A percentile compares a stretch with the other conserved stretches of the same genome.
phyloP scores from a whole-genome alignment of 805 yeast species.

The Naumovozyma baii region DNA sequence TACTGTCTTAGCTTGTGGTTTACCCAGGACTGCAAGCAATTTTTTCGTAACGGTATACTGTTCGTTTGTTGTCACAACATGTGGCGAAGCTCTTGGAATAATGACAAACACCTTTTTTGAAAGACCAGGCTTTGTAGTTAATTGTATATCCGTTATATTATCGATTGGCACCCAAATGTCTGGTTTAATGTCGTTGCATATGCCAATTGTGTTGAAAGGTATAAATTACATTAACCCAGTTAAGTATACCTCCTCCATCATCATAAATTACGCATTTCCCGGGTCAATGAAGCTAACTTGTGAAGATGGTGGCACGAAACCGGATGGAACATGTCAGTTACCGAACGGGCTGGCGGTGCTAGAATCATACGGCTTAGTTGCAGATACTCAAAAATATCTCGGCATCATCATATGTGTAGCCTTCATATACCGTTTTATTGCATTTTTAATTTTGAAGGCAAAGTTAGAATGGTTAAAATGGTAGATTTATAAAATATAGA shows the following conservation, averaged over 20 bases:
- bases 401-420: constrained; percentile 27
- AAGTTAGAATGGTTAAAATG: constrained; percentile 25
- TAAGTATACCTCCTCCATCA: constrained; percentile 55
- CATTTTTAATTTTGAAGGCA: constrained; percentile 19
- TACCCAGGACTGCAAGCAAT: constrained; percentile 57
- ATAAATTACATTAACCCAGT: constrained; percentile 71
- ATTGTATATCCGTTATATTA: constrained; percentile 54
- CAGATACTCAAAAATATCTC: constrained; percentile 31
- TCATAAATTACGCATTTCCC: constrained; percentile 52
- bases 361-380: constrained; percentile 38
- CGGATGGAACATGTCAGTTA: constrained; percentile 37
- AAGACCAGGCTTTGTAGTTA: constrained; percentile 75
- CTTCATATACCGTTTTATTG: constrained; percentile 19
- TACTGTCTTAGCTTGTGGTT: constrained; percentile 60
- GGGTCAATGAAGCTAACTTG: constrained; percentile 44
- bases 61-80: constrained; percentile 45
- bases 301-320: constrained; percentile 29
- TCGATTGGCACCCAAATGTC: constrained; percentile 75
- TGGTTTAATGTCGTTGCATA: constrained; percentile 70
- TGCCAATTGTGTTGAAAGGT: constrained; percentile 60
- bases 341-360: constrained; percentile 48
- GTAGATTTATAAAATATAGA: constrained; percentile 4
- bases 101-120: constrained; percentile 62
- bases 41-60: constrained; percentile 56
- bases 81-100: constrained; percentile 82